These are phyloP conservation scores for Hypoxylon sp. DNA, from an alignment of 2,329 filamentous ascomycete genomes.

Conservation along the genomic window DNA sequence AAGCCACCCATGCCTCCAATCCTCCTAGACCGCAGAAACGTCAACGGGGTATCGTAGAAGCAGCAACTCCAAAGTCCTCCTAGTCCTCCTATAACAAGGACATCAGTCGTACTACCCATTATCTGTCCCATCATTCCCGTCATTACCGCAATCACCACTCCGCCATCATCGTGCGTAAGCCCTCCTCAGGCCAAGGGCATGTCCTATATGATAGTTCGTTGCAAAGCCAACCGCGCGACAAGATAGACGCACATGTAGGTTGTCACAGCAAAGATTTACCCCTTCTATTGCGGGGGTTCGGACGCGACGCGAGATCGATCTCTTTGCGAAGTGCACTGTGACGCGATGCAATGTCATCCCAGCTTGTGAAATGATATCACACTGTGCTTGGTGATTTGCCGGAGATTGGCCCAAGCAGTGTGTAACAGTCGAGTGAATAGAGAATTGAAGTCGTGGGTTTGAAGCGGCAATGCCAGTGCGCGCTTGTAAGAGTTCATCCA, in stretches of 20 bases:
- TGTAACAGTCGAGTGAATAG: conserved; percentile 9
- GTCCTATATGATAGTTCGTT: background rate
- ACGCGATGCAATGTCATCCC: conserved; percentile 2
- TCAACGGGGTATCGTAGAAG: conserved; percentile 39
- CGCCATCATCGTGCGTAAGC: background rate
- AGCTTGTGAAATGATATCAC: background rate
- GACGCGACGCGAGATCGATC: background rate
- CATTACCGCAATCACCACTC: conserved; percentile 14
- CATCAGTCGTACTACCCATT: conserved; percentile 18
- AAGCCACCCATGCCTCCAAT: conserved; percentile 14
- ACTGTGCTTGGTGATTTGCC: background rate
- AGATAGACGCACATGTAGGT: background rate
- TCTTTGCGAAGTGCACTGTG: background rate
- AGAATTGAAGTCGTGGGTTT: conserved; percentile 1
- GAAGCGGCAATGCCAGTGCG: conserved; percentile 18
- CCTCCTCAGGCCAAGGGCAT: background rate
- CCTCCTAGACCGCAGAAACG: conserved; percentile 18
- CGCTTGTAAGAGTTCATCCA: conserved; percentile 1
- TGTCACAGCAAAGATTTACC: conserved; percentile 1
- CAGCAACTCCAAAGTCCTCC: conserved; percentile 8
- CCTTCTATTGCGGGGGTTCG: background rate
- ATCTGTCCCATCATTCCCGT: conserved; percentile 35
- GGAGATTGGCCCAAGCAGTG: background rate
- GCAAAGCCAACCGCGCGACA: background rate
- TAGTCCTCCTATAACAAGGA: conserved; percentile 9